phyloP scores from a whole-genome alignment of 495 filamentous ascomycete species.

The Penicillium coprophilum region DNA sequence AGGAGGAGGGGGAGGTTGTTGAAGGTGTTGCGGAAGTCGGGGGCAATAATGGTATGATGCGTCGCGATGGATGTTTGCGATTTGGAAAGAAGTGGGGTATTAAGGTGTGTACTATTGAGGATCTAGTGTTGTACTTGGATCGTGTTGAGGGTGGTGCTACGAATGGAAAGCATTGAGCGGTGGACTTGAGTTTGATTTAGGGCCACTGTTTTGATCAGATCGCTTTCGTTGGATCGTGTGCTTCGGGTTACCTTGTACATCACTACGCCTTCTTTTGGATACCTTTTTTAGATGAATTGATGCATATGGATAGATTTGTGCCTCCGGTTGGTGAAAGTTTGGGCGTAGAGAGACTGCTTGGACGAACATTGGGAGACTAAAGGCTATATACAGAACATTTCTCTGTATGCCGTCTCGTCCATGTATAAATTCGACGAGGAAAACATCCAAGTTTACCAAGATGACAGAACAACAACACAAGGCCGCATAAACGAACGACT shows the following conservation, averaged over 20 bases:
- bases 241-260: conserved; percentile 22
- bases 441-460: too few species aligned
- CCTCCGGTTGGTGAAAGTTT: neutral
- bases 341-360: neutral
- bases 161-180: conserved; percentile 43
- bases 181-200: neutral
- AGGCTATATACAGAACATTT: too few species aligned
- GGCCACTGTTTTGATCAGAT: conserved; percentile 5
- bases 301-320: conserved; percentile 14
- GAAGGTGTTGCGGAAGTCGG: conserved; percentile 56
- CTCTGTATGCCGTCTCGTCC: too few species aligned
- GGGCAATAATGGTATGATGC: conserved; percentile 80
- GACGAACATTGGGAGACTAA: neutral
- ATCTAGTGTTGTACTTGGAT: conserved; percentile 78
- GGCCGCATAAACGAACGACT: too few species aligned
- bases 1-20: conserved; percentile 69
- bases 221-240: conserved; percentile 17
- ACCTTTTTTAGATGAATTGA: conserved; percentile 26
- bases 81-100: conserved; percentile 90
- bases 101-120: conserved; percentile 93
- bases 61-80: conserved; percentile 80
- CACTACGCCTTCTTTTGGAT: conserved; percentile 18
- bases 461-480: too few species aligned
- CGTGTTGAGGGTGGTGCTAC: conserved; percentile 37
- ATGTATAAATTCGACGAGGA: too few species aligned